Conservation (phyloP, 208 protist species). For the Acanthamoeba triangularis region DNA sequence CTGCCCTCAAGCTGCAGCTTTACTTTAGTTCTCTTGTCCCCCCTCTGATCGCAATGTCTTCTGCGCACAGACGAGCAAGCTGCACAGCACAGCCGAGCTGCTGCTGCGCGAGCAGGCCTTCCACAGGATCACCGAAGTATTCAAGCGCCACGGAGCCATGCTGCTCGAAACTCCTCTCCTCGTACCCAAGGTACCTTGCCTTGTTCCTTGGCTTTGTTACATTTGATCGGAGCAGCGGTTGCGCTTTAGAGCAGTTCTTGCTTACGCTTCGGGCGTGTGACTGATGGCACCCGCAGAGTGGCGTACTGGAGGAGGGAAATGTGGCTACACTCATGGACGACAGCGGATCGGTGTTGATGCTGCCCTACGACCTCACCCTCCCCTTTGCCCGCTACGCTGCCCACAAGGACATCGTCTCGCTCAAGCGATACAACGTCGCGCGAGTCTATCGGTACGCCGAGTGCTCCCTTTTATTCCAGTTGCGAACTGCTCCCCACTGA, state of each 20-base stretch:
- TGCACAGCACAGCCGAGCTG: slow-evolving; percentile 41
- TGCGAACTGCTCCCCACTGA: neutral
- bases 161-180: slow-evolving; percentile 81
- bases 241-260: too few relatives aligned
- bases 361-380: slow-evolving; percentile 84
- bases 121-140: slow-evolving; percentile 53
- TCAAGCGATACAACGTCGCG: slow-evolving; percentile 71
- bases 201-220: neutral
- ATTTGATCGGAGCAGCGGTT: neutral
- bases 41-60: neutral
- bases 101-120: slow-evolving; percentile 70
- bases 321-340: slow-evolving; percentile 81
- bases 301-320: slow-evolving; percentile 32
- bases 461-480: neutral
- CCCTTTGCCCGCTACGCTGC: slow-evolving; percentile 84
- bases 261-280: neutral
- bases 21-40: neutral
- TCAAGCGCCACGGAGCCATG: slow-evolving; percentile 79
- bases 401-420: slow-evolving; percentile 13
- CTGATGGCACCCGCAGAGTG: neutral
- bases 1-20: neutral
- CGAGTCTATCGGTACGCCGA: slow-evolving; percentile 75
- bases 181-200: slow-evolving; percentile 75
- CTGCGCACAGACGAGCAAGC: slow-evolving; percentile 23
- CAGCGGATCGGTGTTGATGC: slow-evolving; percentile 76